phyloP scores from a whole-genome alignment of 2,329 filamentous ascomycete species.

The Pseudogymnoascus sp. region DNA sequence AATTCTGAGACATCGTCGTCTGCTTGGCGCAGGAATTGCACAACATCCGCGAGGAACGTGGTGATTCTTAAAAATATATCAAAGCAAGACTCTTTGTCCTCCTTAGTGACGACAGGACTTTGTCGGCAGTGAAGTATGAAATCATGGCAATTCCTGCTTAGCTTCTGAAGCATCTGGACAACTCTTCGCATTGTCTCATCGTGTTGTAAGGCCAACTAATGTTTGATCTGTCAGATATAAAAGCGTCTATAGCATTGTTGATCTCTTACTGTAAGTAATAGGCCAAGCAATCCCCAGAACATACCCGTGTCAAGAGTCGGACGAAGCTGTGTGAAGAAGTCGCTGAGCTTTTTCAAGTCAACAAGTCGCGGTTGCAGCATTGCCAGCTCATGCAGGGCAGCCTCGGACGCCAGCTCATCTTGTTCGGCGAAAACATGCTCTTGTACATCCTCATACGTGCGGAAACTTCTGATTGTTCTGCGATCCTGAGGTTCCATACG shows the following conservation, averaged over 20 bases:
- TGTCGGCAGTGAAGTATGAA: background rate
- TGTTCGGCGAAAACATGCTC: background rate
- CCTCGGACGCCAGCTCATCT: background rate
- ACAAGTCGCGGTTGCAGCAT: background rate
- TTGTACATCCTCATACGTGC: background rate
- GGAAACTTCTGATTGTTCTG: background rate
- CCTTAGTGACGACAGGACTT: background rate
- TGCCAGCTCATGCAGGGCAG: background rate
- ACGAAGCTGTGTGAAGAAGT: background rate
- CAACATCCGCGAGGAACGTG: background rate
- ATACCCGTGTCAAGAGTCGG: background rate
- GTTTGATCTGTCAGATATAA: background rate
- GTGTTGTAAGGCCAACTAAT: background rate
- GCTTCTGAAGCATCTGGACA: background rate
- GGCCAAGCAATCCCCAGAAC: background rate
- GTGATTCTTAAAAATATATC: background rate
- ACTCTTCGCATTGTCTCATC: background rate
- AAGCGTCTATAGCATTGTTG: background rate
- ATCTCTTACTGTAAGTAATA: background rate
- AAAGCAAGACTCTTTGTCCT: background rate
- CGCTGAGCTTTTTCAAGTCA: background rate
- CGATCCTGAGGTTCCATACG: background rate
- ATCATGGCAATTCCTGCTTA: background rate
- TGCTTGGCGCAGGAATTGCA: background rate
- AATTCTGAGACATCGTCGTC: background rate